Base-by-base conservation (phyloP, 2,329 filamentous ascomycete genomes). In the Sphaceloma murrayae region DNA sequence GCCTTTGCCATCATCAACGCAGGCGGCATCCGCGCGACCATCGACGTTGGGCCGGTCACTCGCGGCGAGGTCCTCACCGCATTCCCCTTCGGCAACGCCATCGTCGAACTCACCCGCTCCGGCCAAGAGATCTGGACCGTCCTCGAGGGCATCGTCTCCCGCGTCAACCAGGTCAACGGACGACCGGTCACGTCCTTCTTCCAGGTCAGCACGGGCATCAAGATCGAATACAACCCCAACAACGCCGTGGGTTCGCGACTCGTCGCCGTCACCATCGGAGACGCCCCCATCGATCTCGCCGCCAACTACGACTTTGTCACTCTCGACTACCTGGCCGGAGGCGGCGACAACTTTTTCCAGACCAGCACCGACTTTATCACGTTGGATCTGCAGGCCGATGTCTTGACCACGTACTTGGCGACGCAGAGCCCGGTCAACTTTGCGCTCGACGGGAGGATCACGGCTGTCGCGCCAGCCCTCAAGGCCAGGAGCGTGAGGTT, bases 71-170 rank as follows among this genome's bases (percentile, higher is more conserved):
- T 81, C 4, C 63, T 80, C 2, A 80, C 75, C 0, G 69, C 75
- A 0, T 82, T 82, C 60, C 78, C 78, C 29, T 82, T 82, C 50
- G 73, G 74, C 45, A 82, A 82, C 58, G 66, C 76, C 33, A 66
- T 82, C 14, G 75, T 78, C 6, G 74, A 80, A 53, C 59, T 80
- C 11, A 61, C 56, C 0, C 66, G 74, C 49, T 62, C 63, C 0
- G 78, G 78, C 13, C 61, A 68, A 6, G 66, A 73, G 32, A 56
- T 82, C 3, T 75, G 73, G 68, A 63, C 68, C 31, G 64, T 74
- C 4, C 64, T 82, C 22, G 76, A 81, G 54, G 78, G 77, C 3
- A 67, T 73, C 46, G 67, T 80, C 3, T 68, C 70, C 3, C 62
- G 61, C 17, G 59, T 74, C 31, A 80, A 73, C 61, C 66, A 75